Evolutionary conservation across 371 early-diverging fungal genomes (phyloP).

Genomic region (Fennellomyces sp.): DNA sequence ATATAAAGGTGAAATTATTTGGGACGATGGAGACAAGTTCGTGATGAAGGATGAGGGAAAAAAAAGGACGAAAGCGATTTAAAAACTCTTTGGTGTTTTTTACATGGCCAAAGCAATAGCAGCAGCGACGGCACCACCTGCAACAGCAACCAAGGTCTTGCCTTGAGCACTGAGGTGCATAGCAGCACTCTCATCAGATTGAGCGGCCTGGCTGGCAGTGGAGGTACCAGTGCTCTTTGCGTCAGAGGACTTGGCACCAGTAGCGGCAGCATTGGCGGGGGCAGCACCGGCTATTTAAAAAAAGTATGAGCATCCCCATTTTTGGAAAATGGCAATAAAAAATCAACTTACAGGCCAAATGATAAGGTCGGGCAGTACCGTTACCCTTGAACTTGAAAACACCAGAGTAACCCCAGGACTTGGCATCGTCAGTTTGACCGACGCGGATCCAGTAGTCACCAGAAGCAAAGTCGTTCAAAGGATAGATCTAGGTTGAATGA

Average conservation of each 20-base stretch:
- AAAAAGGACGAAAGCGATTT: background rate
- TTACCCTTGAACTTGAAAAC: constrained; percentile 44
- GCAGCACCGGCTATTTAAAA: constrained; percentile 13
- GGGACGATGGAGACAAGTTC: too few relatives aligned
- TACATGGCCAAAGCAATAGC: constrained; percentile 41
- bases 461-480: constrained; percentile 47
- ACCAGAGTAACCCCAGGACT: constrained; percentile 46
- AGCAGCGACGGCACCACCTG: constrained; percentile 40
- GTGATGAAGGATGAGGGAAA: constrained; percentile 3
- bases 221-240: constrained; percentile 20
- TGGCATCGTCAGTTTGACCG: constrained; percentile 31
- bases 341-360: constrained; percentile 32
- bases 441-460: constrained; percentile 54
- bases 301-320: background rate
- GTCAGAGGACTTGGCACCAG: constrained; percentile 11
- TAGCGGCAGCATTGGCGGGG: constrained; percentile 14
- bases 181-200: constrained; percentile 19
- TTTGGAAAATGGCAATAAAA: too few relatives aligned
- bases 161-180: constrained; percentile 11
- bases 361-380: constrained; percentile 34
- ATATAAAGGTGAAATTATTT: too few relatives aligned
- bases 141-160: constrained; percentile 24
- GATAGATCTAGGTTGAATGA: constrained; percentile 32
- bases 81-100: constrained; percentile 7
- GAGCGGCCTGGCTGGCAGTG: constrained; percentile 19